These are phyloP conservation scores for Pinus tabuliformis DNA, from an alignment of 75 land plant species.

Conservation along the genomic window DNA sequence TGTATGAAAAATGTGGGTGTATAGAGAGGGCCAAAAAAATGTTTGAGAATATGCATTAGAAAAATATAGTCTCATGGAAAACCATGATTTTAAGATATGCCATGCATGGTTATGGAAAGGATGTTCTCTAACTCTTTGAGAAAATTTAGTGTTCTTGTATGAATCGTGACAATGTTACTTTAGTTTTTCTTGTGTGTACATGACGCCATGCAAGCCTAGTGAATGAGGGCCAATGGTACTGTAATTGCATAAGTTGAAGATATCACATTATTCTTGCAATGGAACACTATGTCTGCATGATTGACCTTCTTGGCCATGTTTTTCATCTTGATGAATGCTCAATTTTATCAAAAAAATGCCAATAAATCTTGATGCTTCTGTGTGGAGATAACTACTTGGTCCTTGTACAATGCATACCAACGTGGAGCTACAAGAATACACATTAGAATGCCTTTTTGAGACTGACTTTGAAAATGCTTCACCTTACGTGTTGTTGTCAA, in stretches of 20 bases:
- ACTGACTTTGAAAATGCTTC: neutral
- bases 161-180: neutral
- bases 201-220: constrained; percentile 17
- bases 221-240: constrained; percentile 10
- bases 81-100: constrained; percentile 19
- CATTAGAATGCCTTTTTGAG: neutral
- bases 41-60: constrained; percentile 10
- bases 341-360: constrained; percentile 7
- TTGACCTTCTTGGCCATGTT: constrained; percentile 10
- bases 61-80: constrained; percentile 18
- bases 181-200: constrained; percentile 8
- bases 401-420: neutral
- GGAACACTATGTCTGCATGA: constrained; percentile 16
- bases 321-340: neutral
- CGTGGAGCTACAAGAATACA: neutral
- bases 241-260: constrained; percentile 2
- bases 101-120: constrained; percentile 14
- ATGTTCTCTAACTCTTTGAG: constrained; percentile 10
- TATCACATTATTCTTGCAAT: constrained; percentile 16
- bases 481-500: constrained; percentile 22
- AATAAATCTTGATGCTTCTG: neutral
- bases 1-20: constrained; percentile 23
- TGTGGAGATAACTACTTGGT: constrained; percentile 10
- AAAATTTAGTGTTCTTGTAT: constrained; percentile 5
- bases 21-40: constrained; percentile 5